Percentiles rank a stretch among this genome's conserved stretches.
Evolutionary conservation across 2,329 filamentous ascomycete species (phyloP).

Genomic region (Beauveria sp.): DNA sequence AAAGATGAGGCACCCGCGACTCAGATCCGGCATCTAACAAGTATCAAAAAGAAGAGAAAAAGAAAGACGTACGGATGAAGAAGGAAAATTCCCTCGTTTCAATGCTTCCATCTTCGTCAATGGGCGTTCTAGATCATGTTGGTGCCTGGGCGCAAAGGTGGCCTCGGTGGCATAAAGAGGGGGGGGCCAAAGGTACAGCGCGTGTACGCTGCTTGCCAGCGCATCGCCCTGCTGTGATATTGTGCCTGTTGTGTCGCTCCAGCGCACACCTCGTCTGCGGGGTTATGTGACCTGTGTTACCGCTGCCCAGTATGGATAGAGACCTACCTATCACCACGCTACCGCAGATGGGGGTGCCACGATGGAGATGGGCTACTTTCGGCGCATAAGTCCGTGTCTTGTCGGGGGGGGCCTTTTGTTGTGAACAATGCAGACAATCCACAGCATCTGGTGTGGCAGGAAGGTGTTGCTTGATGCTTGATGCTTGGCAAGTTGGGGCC

Average conservation of each 20-base stretch:
- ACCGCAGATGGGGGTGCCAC: too few species aligned
- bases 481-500: too few species aligned
- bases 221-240: background rate
- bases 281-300: too few species aligned
- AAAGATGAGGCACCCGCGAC: too few species aligned
- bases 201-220: background rate
- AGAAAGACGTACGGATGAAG: background rate
- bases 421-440: too few species aligned
- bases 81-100: background rate
- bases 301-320: too few species aligned
- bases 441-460: too few species aligned
- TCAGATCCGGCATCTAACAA: background rate
- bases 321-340: too few species aligned
- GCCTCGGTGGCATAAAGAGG: background rate
- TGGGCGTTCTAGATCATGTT: background rate
- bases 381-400: too few species aligned
- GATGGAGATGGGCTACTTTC: too few species aligned
- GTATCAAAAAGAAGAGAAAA: background rate
- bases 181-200: background rate
- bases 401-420: too few species aligned
- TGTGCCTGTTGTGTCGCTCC: background rate
- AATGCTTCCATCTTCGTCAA: background rate
- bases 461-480: too few species aligned
- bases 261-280: background rate
- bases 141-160: background rate